phyloP scores from a whole-genome alignment of 495 filamentous ascomycete genomes.

The Daldinia grandis region DNA sequence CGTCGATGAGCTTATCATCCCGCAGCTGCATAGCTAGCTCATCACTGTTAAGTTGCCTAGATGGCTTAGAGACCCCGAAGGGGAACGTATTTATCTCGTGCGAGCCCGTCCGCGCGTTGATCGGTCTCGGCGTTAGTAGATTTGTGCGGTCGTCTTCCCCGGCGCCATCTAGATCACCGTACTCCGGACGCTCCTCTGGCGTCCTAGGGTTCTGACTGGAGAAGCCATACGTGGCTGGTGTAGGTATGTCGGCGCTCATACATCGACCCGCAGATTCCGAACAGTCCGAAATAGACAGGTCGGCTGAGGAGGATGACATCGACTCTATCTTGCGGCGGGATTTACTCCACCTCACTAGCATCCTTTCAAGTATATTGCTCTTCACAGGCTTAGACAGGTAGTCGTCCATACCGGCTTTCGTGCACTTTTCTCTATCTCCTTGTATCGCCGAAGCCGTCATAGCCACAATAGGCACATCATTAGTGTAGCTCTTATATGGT shows the following conservation, averaged over 20 bases:
- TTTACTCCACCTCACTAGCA: slow-evolving; percentile 58
- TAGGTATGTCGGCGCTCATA: slow-evolving; percentile 44
- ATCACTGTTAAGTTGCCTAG: slow-evolving; percentile 36
- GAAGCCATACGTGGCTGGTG: slow-evolving; percentile 18
- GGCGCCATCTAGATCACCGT: slow-evolving; percentile 4
- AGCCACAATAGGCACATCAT: slow-evolving; percentile 75
- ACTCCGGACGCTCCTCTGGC: slow-evolving; percentile 14
- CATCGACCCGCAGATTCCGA: slow-evolving; percentile 47
- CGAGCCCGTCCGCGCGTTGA: slow-evolving; percentile 23
- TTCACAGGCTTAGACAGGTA: slow-evolving; percentile 83
- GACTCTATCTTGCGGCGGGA: slow-evolving; percentile 29
- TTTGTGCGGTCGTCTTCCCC: slow-evolving; percentile 31
- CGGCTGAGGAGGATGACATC: slow-evolving; percentile 23
- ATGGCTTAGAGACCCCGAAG: slow-evolving; percentile 35
- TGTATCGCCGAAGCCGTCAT: slow-evolving; percentile 86
- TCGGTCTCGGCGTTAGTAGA: slow-evolving; percentile 44
- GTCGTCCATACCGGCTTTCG: slow-evolving; percentile 82
- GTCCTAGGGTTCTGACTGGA: slow-evolving; percentile 18
- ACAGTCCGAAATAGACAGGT: slow-evolving; percentile 40
- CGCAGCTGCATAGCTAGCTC: slow-evolving; percentile 45
- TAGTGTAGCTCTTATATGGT: slow-evolving; percentile 62
- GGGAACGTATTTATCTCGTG: slow-evolving; percentile 35
- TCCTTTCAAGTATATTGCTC: slow-evolving; percentile 71
- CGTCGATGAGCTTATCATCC: slow-evolving; percentile 52
- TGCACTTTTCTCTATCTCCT: slow-evolving; percentile 81